Percentiles rank a stretch among this genome's conserved stretches.
These are phyloP conservation scores for Pyrenophora graminea DNA, from an alignment of 2,329 filamentous ascomycete species.

Conservation along the genomic window DNA sequence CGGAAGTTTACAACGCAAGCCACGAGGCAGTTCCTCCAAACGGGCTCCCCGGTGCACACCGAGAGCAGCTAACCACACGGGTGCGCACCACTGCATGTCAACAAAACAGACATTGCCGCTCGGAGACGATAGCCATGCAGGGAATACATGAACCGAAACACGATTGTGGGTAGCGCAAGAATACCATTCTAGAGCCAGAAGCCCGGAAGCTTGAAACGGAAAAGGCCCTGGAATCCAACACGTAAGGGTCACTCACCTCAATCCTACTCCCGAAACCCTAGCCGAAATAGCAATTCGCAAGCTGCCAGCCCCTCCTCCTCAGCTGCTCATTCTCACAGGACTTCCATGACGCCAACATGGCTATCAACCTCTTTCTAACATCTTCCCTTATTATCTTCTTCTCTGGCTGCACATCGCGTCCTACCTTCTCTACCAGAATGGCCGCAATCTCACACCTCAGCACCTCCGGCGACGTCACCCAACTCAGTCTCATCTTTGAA, in stretches of 20 bases:
- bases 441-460: slow-evolving; percentile 34
- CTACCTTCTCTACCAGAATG: slow-evolving; percentile 13
- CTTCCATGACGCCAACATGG: slow-evolving; percentile 25
- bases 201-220: no score
- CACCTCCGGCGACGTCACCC: slow-evolving; percentile 28
- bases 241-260: neutral
- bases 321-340: slow-evolving; percentile 31
- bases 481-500: slow-evolving; percentile 23
- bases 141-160: no score
- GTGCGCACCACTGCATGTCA: no score
- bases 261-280: neutral
- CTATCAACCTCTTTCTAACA: slow-evolving; percentile 13
- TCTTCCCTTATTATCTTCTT: neutral
- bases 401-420: neutral
- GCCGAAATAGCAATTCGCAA: neutral
- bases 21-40: no score
- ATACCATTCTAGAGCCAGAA: no score
- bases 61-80: no score
- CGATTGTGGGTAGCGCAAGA: no score
- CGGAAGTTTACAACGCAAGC: no score
- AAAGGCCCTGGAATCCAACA: no score
- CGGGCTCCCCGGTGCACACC: no score
- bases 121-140: no score
- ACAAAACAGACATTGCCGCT: no score
- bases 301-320: slow-evolving; percentile 19